Conservation (phyloP, 2,329 filamentous ascomycete genomes). For the Celoporthe dispersa region DNA sequence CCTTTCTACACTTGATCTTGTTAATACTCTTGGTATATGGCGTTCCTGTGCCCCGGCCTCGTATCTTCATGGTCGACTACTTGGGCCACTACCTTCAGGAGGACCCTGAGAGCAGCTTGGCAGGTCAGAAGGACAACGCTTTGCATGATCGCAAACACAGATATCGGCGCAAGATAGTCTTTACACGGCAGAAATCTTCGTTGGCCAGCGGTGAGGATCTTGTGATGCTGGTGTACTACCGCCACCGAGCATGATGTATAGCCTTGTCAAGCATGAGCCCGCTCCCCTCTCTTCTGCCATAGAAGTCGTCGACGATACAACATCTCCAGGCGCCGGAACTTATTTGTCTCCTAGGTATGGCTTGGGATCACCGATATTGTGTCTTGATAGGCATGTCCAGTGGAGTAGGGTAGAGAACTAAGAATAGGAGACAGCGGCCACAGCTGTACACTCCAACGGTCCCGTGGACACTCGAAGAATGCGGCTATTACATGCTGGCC, state of each 20-base stretch:
- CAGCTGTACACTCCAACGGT: background rate
- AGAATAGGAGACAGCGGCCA: background rate
- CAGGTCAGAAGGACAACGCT: background rate
- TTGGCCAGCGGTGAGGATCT: background rate
- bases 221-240: background rate
- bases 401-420: background rate
- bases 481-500: background rate
- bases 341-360: background rate
- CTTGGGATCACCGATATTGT: background rate
- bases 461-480: background rate
- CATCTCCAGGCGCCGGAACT: background rate
- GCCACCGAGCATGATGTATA: background rate
- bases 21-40: background rate
- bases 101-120: background rate
- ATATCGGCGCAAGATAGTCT: background rate
- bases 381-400: background rate
- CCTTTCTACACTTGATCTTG: background rate
- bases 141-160: background rate
- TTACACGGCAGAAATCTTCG: background rate
- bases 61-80: no score
- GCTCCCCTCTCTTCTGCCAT: background rate
- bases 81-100: background rate
- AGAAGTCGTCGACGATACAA: background rate
- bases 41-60: background rate
- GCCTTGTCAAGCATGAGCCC: background rate